Conservation (phyloP, 148 eudicot genomes). For the Talinum fruticosum region DNA sequence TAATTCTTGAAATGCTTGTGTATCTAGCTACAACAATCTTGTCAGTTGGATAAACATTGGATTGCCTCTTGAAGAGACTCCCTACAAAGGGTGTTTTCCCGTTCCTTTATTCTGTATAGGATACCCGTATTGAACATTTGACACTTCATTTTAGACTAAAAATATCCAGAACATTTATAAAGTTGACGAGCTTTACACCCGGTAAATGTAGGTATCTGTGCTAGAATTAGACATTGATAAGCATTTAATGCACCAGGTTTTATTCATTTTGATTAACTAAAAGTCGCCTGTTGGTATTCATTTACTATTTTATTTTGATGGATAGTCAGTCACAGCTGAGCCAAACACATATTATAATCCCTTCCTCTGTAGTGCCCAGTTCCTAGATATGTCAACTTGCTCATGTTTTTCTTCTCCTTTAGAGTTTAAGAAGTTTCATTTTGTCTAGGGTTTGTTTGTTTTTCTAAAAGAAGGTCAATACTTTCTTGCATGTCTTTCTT, state of each 20-base stretch:
- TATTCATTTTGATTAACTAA: neutral
- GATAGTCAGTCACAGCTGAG: neutral
- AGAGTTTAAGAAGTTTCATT: slow-evolving; percentile 10
- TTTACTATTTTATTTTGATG: slow-evolving; percentile 3
- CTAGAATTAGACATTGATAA: neutral
- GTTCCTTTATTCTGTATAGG: too few species aligned
- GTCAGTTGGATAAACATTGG: too few species aligned
- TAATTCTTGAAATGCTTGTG: too few species aligned
- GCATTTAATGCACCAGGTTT: neutral
- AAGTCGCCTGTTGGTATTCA: neutral
- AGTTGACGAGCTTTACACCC: too few species aligned
- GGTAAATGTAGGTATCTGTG: too few species aligned
- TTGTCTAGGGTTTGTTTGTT: slow-evolving; percentile 16
- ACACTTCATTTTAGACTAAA: too few species aligned
- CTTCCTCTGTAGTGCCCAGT: slow-evolving; percentile 2
- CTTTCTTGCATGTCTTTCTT: neutral
- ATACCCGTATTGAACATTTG: too few species aligned
- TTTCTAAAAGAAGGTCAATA: slow-evolving; percentile 2
- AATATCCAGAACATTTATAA: too few species aligned
- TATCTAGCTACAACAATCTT: too few species aligned
- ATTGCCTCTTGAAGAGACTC: too few species aligned
- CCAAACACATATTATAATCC: slow-evolving; percentile 10
- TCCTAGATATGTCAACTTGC: neutral
- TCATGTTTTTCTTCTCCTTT: neutral
- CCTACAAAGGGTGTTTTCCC: too few species aligned